phyloP scores from a whole-genome alignment of 176 grass and related monocot species.

The Musa acuminata region DNA sequence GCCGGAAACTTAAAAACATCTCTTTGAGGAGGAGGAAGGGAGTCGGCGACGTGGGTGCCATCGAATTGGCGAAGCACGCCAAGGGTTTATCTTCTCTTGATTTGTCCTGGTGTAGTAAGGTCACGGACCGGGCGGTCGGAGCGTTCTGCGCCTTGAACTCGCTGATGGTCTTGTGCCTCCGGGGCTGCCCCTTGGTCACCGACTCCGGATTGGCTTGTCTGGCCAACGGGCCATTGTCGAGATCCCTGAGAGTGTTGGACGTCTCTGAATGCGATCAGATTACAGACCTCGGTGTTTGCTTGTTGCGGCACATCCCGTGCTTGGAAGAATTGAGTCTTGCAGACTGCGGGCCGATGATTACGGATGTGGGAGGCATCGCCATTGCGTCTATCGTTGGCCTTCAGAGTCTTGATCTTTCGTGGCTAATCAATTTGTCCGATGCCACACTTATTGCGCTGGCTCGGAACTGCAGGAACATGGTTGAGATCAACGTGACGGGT shows the following conservation, averaged over 20 bases:
- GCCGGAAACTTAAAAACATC: neutral
- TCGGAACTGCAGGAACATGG: constrained; percentile 3
- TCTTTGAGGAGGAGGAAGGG: constrained; percentile 1
- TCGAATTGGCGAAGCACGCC: neutral
- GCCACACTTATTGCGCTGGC: neutral
- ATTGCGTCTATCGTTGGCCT: neutral
- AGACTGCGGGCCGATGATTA: neutral
- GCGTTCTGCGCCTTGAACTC: neutral
- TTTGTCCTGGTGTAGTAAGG: neutral
- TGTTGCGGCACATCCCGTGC: neutral
- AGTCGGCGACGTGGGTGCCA: neutral
- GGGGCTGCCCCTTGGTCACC: constrained; percentile 1
- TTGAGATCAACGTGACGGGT: constrained; percentile 1
- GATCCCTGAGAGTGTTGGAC: neutral
- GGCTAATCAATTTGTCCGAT: constrained; percentile 7
- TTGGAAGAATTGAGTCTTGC: constrained; percentile 6
- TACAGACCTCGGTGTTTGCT: neutral
- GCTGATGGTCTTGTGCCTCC: neutral
- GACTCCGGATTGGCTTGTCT: constrained; percentile 3
- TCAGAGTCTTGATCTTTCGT: neutral
- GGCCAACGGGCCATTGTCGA: neutral
- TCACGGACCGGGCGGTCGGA: neutral
- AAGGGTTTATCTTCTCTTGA: constrained; percentile 4
- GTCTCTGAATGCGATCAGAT: constrained; percentile 10
- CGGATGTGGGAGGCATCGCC: constrained; percentile 2